phyloP scores from a whole-genome alignment of 2,329 filamentous ascomycete genomes.

The Ilyonectria sp. region DNA sequence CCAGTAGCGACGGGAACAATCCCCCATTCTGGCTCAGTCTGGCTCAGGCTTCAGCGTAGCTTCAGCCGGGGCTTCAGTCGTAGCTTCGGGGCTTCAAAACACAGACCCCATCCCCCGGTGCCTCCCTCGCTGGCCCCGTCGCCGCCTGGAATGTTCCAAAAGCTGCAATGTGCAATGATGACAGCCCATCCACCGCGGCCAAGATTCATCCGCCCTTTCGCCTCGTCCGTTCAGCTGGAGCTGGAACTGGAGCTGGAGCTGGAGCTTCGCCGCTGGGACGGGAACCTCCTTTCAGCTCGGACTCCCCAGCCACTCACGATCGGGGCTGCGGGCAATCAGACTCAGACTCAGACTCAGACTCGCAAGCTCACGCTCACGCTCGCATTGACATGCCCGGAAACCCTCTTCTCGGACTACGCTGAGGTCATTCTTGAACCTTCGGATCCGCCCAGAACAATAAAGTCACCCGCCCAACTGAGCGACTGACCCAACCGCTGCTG shows the following conservation, averaged over 20 bases:
- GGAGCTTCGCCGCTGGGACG: constrained; percentile 5
- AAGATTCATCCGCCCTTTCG: constrained; percentile 17
- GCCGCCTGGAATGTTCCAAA: constrained; percentile 24
- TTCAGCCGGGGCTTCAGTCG: background rate
- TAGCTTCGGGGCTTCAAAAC: background rate
- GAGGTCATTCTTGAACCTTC: constrained; percentile 17
- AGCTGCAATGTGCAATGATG: background rate
- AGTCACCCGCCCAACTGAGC: background rate
- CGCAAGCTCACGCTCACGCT: constrained; percentile 11
- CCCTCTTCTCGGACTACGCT: constrained; percentile 21
- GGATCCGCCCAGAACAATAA: constrained; percentile 14
- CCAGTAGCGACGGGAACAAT: constrained; percentile 6
- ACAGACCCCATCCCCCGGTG: background rate
- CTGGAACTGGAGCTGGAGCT: constrained; percentile 9
- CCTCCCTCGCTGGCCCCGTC: constrained; percentile 6
- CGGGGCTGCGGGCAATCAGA: background rate
- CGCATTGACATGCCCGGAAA: constrained; percentile 17
- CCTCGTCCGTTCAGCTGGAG: constrained; percentile 5
- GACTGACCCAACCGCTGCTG: constrained; percentile 5
- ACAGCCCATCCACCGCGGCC: background rate
- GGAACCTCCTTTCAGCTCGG: constrained; percentile 16
- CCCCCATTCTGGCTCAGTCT: constrained; percentile 6
- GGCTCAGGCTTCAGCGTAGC: constrained; percentile 6
- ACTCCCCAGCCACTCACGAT: constrained; percentile 10
- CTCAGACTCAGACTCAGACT: constrained; percentile 9